A percentile compares a stretch with the other conserved stretches of the same genome.
Conservation (phyloP, 1,139 yeast species). For the Yamadazyma conglobata region DNA sequence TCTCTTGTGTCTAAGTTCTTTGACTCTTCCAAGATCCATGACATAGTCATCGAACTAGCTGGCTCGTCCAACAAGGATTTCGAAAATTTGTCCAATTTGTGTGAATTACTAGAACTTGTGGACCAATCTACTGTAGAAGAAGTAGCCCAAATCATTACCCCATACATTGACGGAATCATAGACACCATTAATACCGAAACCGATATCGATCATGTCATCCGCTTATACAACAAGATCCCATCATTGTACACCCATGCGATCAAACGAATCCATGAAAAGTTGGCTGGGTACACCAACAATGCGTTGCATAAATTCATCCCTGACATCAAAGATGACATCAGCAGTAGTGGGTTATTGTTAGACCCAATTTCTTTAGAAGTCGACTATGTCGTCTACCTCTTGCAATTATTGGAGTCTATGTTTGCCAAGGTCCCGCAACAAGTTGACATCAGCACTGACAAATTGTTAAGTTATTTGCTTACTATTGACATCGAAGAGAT, state of each 20-base stretch:
- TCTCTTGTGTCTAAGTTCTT: constrained; percentile 27
- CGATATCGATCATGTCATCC: constrained; percentile 14
- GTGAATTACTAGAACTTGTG: constrained; percentile 32
- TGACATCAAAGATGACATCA: constrained; percentile 12
- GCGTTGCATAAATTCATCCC: constrained; percentile 22
- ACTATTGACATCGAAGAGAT: constrained; percentile 25
- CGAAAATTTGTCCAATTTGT: constrained; percentile 20
- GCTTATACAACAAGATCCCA: constrained; percentile 18
- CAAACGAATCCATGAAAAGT: constrained; percentile 11
- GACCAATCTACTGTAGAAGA: constrained; percentile 19
- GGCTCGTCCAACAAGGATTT: constrained; percentile 13
- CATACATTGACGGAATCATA: constrained; percentile 16
- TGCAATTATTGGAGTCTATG: constrained; percentile 11
- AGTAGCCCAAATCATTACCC: constrained; percentile 20
- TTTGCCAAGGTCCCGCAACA: constrained; percentile 6
- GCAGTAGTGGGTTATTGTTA: constrained; percentile 1
- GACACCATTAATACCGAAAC: constrained; percentile 8
- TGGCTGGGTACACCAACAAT: constrained; percentile 14
- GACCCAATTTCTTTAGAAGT: constrained; percentile 1
- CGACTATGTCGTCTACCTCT: constrained; percentile 12
- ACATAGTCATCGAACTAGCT: constrained; percentile 24
- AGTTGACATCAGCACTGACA: constrained; percentile 9
- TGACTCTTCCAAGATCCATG: constrained; percentile 23
- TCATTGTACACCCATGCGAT: constrained; percentile 18
- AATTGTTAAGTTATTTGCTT: constrained; percentile 12